Percentiles rank a stretch among this genome's conserved stretches.
These are phyloP conservation scores for grape (Vitis vinifera) DNA, from an alignment of 164 flowering plant species.

Conservation along the genomic window ASM3070453v1 NC_081819.1:18850001-18850500, in stretches of 20 bases:
- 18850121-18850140: conserved; percentile 96
- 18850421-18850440: conserved; percentile 92
- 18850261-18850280: not conserved
- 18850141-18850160: conserved; percentile 93
- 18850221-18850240: not conserved
- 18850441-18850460: conserved; percentile 88
- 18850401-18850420: conserved; percentile 89
- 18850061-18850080: conserved; percentile 94
- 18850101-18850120: conserved; percentile 97
- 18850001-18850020: no score
- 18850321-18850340: not conserved
- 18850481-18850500: conserved; percentile 88
- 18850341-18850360: conserved; percentile 11
- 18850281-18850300: not conserved
- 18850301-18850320: not conserved
- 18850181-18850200: not conserved
- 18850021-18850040: not conserved
- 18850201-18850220: not conserved
- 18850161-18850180: not conserved
- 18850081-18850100: conserved; percentile 89
- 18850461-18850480: conserved; percentile 99
- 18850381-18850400: conserved; percentile 73
- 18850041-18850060: conserved; percentile 18
- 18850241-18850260: not conserved
- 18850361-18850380: conserved; percentile 87